These are phyloP conservation scores for Truncatella angustata DNA, from an alignment of 2,329 filamentous ascomycete genomes.

Conservation along the genomic window DNA sequence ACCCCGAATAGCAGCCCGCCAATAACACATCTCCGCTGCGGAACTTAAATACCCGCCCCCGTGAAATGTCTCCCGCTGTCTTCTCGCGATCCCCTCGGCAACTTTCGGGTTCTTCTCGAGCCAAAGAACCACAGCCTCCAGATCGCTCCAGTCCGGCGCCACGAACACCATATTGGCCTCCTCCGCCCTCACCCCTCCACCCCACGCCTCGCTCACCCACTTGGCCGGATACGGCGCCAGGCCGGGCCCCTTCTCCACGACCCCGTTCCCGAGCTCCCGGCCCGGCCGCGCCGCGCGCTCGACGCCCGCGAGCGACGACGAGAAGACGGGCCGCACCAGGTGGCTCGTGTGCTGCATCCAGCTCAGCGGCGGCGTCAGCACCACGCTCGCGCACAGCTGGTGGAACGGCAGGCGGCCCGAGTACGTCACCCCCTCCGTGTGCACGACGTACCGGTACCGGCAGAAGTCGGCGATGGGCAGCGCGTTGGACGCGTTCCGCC, in stretches of 20 bases:
- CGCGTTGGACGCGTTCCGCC: conserved; percentile 38
- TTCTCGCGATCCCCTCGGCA: conserved; percentile 44
- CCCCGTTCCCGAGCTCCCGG: background rate
- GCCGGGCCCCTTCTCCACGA: conserved; percentile 3
- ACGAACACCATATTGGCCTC: conserved; percentile 37
- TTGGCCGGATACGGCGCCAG: conserved; percentile 23
- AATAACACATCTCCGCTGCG: conserved; percentile 53
- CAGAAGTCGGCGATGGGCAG: conserved; percentile 50
- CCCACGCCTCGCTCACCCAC: conserved; percentile 37
- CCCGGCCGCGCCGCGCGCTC: conserved; percentile 5
- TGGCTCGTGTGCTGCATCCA: conserved; percentile 52
- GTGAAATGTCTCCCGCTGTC: conserved; percentile 43
- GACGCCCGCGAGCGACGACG: conserved; percentile 22
- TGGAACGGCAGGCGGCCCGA: conserved; percentile 50
- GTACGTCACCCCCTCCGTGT: conserved; percentile 55
- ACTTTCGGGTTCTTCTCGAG: conserved; percentile 40
- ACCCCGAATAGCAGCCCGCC: conserved; percentile 45
- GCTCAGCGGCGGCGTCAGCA: conserved; percentile 44
- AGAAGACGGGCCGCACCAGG: conserved; percentile 43
- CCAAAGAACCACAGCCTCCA: conserved; percentile 44
- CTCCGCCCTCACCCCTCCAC: conserved; percentile 24
- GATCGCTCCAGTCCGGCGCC: conserved; percentile 36
- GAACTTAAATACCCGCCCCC: conserved; percentile 44
- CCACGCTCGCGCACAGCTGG: conserved; percentile 47
- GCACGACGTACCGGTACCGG: conserved; percentile 47